Percentiles rank a stretch among this genome's conserved stretches.
phyloP scores from a whole-genome alignment of 139 green algal genomes.

The Trebouxia sp. region DNA sequence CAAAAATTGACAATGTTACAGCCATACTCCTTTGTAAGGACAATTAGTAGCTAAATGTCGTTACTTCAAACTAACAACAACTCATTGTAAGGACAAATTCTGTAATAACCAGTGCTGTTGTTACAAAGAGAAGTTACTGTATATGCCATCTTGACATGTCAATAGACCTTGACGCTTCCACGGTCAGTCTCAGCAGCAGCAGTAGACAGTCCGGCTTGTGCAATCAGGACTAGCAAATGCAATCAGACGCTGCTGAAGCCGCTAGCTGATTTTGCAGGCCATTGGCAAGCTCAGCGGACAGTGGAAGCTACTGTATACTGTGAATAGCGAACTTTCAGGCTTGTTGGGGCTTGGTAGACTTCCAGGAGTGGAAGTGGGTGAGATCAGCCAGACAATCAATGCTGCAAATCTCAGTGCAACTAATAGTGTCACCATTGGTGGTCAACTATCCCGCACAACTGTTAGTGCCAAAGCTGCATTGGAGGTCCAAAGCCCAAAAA shows the following conservation, averaged over 20 bases:
- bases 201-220: background rate
- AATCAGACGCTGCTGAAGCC: background rate
- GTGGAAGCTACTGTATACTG: slow-evolving; percentile 92
- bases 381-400: slow-evolving; percentile 88
- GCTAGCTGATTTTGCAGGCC: slow-evolving; percentile 9
- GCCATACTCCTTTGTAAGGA: too few species aligned
- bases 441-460: slow-evolving; percentile 56
- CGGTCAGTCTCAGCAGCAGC: background rate
- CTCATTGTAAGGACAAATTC: too few species aligned
- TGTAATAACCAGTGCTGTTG: too few species aligned
- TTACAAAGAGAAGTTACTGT: too few species aligned
- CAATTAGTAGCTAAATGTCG: too few species aligned
- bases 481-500: slow-evolving; percentile 83
- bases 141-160: too few species aligned
- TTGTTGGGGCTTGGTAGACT: slow-evolving; percentile 79
- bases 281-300: slow-evolving; percentile 60
- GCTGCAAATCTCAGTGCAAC: slow-evolving; percentile 56
- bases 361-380: slow-evolving; percentile 81
- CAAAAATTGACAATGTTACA: too few species aligned
- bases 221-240: background rate
- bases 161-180: background rate
- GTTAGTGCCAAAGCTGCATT: slow-evolving; percentile 74
- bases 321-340: slow-evolving; percentile 78
- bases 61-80: too few species aligned
- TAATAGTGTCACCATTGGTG: slow-evolving; percentile 68